phyloP scores from a whole-genome alignment of 1,284 basidiomycete genomes.

The Trametes pubescens region DNA sequence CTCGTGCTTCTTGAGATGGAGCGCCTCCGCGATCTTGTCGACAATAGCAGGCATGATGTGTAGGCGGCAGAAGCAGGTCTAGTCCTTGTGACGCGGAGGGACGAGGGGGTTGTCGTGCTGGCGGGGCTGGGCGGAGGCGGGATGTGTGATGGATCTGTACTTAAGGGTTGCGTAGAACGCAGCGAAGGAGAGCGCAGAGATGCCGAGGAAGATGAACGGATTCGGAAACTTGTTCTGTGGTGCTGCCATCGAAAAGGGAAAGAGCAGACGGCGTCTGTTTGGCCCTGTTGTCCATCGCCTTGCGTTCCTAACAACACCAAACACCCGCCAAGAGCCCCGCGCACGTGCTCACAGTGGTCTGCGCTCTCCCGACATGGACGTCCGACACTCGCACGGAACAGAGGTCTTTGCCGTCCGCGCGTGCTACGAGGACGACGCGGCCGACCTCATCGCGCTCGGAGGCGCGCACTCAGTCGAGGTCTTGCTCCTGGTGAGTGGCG shows the following conservation, averaged over 20 bases:
- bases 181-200: conserved; percentile 63
- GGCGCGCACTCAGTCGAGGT: conserved; percentile 76
- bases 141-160: conserved; percentile 61
- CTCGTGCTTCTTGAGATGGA: conserved; percentile 46
- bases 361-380: conserved; percentile 53
- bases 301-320: conserved; percentile 35
- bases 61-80: neutral
- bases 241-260: conserved; percentile 32
- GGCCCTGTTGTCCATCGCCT: conserved; percentile 27
- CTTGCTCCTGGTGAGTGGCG: conserved; percentile 62
- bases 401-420: conserved; percentile 67
- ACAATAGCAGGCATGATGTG: conserved; percentile 53
- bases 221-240: conserved; percentile 56
- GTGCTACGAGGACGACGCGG: conserved; percentile 67
- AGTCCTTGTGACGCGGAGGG: conserved; percentile 61
- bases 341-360: conserved; percentile 19
- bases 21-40: conserved; percentile 58
- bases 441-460: conserved; percentile 74
- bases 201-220: conserved; percentile 65
- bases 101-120: conserved; percentile 72
- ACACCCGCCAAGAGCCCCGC: conserved; percentile 18
- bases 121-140: conserved; percentile 68
- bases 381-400: conserved; percentile 63
- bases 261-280: conserved; percentile 26
- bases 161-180: conserved; percentile 64